Conservation (phyloP, 495 filamentous ascomycete genomes). For the Neurospora intermedia region DNA sequence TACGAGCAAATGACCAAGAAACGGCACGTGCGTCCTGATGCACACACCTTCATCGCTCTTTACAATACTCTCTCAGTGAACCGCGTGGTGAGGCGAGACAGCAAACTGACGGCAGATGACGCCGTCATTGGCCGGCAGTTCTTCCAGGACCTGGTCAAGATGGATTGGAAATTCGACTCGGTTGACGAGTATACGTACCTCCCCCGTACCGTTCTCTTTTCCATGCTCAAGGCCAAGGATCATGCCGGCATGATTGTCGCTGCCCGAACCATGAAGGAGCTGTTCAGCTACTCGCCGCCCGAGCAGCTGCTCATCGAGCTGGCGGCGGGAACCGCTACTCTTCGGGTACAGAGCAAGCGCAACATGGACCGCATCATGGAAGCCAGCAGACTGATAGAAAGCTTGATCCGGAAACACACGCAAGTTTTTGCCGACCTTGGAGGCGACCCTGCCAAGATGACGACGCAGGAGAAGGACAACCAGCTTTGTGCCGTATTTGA, state of each 20-base stretch:
- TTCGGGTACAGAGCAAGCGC: slow-evolving; percentile 24
- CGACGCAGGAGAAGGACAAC: slow-evolving; percentile 13
- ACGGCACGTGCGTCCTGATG: slow-evolving; percentile 43
- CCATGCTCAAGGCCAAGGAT: slow-evolving; percentile 34
- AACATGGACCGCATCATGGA: slow-evolving; percentile 23
- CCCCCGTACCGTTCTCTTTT: slow-evolving; percentile 33
- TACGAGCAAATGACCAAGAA: slow-evolving; percentile 35
- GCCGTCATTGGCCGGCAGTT: slow-evolving; percentile 42
- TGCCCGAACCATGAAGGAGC: slow-evolving; percentile 40
- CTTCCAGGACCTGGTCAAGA: slow-evolving; percentile 50
- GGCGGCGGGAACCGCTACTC: slow-evolving; percentile 23
- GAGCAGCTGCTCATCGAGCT: slow-evolving; percentile 33
- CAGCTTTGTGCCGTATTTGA: slow-evolving; percentile 20
- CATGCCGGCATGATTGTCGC: slow-evolving; percentile 49
- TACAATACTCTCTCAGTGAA: slow-evolving; percentile 43
- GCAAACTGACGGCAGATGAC: slow-evolving; percentile 34
- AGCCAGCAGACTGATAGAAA: slow-evolving; percentile 22
- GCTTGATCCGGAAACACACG: slow-evolving; percentile 13
- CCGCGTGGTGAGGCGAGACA: slow-evolving; percentile 27
- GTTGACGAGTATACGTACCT: slow-evolving; percentile 23
- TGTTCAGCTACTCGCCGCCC: slow-evolving; percentile 41
- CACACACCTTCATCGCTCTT: slow-evolving; percentile 59
- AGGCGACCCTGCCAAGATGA: slow-evolving; percentile 12
- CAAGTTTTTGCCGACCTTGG: slow-evolving; percentile 8
- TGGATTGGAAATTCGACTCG: slow-evolving; percentile 23